phyloP scores from a whole-genome alignment of 441 rosid species.

The Jatropha podagrica region DNA sequence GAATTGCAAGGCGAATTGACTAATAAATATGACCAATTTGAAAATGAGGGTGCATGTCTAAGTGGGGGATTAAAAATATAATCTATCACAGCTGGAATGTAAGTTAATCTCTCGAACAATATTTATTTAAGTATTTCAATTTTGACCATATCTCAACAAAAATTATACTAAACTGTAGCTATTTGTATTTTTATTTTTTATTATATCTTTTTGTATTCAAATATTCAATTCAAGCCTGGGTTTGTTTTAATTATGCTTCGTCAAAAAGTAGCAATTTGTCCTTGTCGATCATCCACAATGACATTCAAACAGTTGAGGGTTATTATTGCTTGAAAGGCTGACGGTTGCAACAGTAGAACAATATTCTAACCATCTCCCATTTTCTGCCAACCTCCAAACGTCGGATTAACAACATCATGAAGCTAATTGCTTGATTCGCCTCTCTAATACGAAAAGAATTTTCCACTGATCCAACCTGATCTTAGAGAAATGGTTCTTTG shows the following conservation, averaged over 20 bases:
- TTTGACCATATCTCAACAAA: not conserved
- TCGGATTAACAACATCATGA: not conserved
- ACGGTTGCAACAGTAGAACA: not conserved
- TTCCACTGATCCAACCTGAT: no score
- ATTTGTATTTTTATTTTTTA: not conserved
- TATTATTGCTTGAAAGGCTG: slow-evolving; percentile 3
- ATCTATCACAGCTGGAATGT: not conserved
- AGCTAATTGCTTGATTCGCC: not conserved
- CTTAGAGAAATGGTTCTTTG: no score
- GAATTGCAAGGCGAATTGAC: no score
- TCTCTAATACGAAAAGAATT: not conserved
- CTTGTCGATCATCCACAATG: not conserved
- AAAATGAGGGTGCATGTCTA: no score
- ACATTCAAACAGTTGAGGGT: not conserved
- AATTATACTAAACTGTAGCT: not conserved
- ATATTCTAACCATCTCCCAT: not conserved
- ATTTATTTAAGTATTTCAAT: no score
- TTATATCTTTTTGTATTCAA: not conserved
- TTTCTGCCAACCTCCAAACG: not conserved
- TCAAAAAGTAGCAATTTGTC: slow-evolving; percentile 13
- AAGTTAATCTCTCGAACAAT: not conserved
- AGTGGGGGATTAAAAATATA: not conserved
- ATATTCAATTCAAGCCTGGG: not conserved
- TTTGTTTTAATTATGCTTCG: slow-evolving; percentile 14
- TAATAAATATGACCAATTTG: no score